Percentiles rank a stretch among this genome's conserved stretches.
Conservation (phyloP, 352 stramenopile species). For the Phytophthora megakarya region DNA sequence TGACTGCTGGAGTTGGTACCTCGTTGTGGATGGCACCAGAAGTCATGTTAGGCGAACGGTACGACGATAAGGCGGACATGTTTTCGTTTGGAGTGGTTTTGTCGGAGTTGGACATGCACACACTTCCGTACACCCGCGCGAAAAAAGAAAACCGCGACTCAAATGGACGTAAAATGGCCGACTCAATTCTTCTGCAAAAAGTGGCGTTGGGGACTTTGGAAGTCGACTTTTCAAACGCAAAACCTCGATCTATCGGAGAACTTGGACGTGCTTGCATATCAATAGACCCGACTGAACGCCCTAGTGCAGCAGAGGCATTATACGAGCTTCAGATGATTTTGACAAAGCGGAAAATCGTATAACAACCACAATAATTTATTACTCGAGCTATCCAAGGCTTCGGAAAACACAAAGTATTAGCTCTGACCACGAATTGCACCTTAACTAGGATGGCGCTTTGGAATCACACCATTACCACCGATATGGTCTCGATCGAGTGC, state of each 20-base stretch:
- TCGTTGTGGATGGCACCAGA: conserved; percentile 30
- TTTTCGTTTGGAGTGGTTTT: conserved; percentile 28
- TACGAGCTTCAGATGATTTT: conserved; percentile 12
- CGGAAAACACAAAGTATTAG: conserved; percentile 4
- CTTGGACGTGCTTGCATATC: conserved; percentile 24
- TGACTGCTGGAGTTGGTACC: conserved; percentile 30
- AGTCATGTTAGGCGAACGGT: conserved; percentile 23
- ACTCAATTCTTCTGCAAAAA: conserved; percentile 27
- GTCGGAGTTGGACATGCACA: conserved; percentile 23
- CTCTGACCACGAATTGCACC: no score
- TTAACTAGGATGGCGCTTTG: no score
- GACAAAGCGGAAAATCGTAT: conserved; percentile 20
- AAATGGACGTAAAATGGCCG: conserved; percentile 19
- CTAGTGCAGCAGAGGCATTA: conserved; percentile 11
- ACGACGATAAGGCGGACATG: conserved; percentile 29
- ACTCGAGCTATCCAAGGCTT: background rate
- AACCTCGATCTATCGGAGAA: conserved; percentile 16
- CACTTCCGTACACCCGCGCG: conserved; percentile 11
- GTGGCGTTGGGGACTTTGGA: conserved; percentile 22
- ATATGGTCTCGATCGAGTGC: conserved; percentile 14
- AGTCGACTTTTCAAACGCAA: conserved; percentile 24
- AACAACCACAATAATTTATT: background rate
- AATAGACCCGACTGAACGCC: conserved; percentile 16
- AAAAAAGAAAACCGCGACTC: conserved; percentile 24
- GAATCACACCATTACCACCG: background rate